phyloP scores from a whole-genome alignment of 2,329 filamentous ascomycete species.

The Sclerotinia borealis region DNA sequence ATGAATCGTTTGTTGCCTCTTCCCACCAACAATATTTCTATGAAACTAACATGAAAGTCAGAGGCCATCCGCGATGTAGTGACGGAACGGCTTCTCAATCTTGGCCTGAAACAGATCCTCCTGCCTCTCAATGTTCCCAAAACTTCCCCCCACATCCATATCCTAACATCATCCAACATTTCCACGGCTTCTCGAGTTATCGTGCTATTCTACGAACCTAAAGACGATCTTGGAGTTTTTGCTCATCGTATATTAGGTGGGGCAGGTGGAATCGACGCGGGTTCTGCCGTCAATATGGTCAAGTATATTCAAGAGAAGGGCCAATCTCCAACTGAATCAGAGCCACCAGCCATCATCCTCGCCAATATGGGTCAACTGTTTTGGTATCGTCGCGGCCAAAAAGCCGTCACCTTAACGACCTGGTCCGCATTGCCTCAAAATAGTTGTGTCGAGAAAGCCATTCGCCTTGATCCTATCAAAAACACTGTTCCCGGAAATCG shows the following conservation, averaged over 20 bases:
- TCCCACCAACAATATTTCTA: not conserved
- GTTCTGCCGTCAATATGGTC: slow-evolving; percentile 63
- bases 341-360: slow-evolving; percentile 58
- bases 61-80: slow-evolving; percentile 59
- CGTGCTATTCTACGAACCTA: slow-evolving; percentile 66
- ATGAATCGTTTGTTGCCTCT: slow-evolving; percentile 59
- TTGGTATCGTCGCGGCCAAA: slow-evolving; percentile 63
- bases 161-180: slow-evolving; percentile 58
- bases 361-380: slow-evolving; percentile 72
- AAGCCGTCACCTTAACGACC: slow-evolving; percentile 51
- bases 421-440: slow-evolving; percentile 55
- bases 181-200: slow-evolving; percentile 55
- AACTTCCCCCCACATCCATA: slow-evolving; percentile 56
- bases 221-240: slow-evolving; percentile 68
- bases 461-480: slow-evolving; percentile 43
- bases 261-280: slow-evolving; percentile 59
- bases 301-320: slow-evolving; percentile 35
- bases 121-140: slow-evolving; percentile 51
- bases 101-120: slow-evolving; percentile 53
- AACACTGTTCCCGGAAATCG: slow-evolving; percentile 61
- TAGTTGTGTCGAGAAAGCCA: slow-evolving; percentile 54
- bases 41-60: slow-evolving; percentile 31
- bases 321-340: slow-evolving; percentile 18
- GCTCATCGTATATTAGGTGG: slow-evolving; percentile 62
- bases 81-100: slow-evolving; percentile 51